phyloP scores from a whole-genome alignment of 164 flowering plant species.

The Platanus orientalis region DNA sequence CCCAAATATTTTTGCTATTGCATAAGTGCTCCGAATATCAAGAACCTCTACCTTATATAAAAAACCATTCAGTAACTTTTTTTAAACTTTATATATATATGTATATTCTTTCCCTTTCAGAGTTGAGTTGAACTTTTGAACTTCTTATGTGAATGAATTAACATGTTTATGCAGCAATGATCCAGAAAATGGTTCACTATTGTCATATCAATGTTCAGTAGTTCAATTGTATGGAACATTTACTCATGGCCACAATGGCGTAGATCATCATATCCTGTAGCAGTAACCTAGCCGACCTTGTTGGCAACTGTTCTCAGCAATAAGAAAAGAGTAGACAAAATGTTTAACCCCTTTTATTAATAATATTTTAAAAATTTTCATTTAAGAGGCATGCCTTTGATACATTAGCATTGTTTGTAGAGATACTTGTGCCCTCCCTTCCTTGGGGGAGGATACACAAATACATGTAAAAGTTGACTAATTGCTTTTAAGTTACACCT shows the following conservation, averaged over 20 bases:
- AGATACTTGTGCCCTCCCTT: slow-evolving; percentile 69
- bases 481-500: background rate
- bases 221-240: too few relatives aligned
- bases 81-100: too few relatives aligned
- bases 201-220: too few relatives aligned
- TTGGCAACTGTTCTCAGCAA: too few relatives aligned
- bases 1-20: slow-evolving; percentile 65
- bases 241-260: too few relatives aligned
- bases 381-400: slow-evolving; percentile 11
- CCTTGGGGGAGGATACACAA: slow-evolving; percentile 67
- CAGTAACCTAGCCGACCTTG: too few relatives aligned
- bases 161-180: background rate
- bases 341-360: too few relatives aligned
- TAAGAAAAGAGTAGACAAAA: too few relatives aligned
- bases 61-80: background rate
- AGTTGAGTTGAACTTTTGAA: background rate
- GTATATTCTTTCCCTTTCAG: background rate
- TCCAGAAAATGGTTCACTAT: background rate
- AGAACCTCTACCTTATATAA: slow-evolving; percentile 53
- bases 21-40: slow-evolving; percentile 40
- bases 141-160: background rate
- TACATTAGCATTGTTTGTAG: slow-evolving; percentile 55
- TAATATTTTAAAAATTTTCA: too few relatives aligned
- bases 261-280: too few relatives aligned
- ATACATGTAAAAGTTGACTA: too few relatives aligned